Evolutionary conservation across 306 rosid genomes (phyloP).

Genomic region (Calophaca sinica): DNA sequence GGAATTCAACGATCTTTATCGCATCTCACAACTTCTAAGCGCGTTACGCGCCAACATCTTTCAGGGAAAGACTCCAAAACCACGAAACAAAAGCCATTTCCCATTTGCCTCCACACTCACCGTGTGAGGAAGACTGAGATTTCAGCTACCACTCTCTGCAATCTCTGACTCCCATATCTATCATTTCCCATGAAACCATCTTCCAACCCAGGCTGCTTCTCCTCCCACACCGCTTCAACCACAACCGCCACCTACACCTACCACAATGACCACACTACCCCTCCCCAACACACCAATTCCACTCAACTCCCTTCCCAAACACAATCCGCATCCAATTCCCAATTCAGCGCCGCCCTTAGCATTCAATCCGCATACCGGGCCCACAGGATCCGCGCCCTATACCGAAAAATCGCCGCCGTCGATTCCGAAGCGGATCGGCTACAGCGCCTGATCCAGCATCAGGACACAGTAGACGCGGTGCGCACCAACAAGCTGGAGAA

Average conservation of each 20-base stretch:
- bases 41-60: no score
- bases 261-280: slow-evolving; percentile 64
- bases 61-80: no score
- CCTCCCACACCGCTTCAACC: slow-evolving; percentile 18
- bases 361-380: slow-evolving; percentile 82
- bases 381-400: slow-evolving; percentile 71
- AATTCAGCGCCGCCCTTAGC: slow-evolving; percentile 60
- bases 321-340: slow-evolving; percentile 13
- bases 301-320: slow-evolving; percentile 44
- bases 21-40: no score
- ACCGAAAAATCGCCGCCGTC: slow-evolving; percentile 62
- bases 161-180: slow-evolving; percentile 6
- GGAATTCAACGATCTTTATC: no score
- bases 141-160: neutral
- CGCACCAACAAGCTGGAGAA: slow-evolving; percentile 71
- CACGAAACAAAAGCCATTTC: no score
- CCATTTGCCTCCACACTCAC: no score
- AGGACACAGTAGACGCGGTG: slow-evolving; percentile 92
- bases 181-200: slow-evolving; percentile 36
- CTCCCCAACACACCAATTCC: slow-evolving; percentile 49
- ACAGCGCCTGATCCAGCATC: slow-evolving; percentile 75
- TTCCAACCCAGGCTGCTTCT: slow-evolving; percentile 38
- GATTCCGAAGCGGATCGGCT: slow-evolving; percentile 67
- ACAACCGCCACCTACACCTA: slow-evolving; percentile 56
- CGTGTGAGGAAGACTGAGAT: no score